phyloP scores from a whole-genome alignment of 2,329 filamentous ascomycete species.

The Exophiala sp. region DNA sequence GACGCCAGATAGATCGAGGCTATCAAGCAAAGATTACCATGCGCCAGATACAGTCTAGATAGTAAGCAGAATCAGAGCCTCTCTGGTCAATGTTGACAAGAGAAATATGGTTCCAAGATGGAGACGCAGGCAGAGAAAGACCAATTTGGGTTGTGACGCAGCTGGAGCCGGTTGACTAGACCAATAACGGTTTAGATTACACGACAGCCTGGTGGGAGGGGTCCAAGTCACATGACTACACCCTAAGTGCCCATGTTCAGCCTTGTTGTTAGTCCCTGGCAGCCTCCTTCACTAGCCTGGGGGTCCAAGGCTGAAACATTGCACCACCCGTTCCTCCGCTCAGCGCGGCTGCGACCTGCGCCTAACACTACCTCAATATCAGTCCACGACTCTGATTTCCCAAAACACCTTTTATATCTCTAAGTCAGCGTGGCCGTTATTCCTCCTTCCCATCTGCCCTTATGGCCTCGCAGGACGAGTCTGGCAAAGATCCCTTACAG shows the following conservation, averaged over 20 bases:
- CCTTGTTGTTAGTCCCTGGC: no score
- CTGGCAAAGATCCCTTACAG: conserved; percentile 8
- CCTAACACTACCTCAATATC: no score
- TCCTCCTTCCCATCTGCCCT: background rate
- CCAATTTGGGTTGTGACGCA: conserved; percentile 15
- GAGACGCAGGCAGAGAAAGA: conserved; percentile 3
- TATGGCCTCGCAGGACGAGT: conserved; percentile 20
- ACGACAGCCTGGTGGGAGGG: background rate
- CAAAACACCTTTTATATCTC: no score
- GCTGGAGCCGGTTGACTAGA: background rate
- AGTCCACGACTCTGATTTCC: no score
- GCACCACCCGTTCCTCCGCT: background rate
- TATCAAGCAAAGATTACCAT: background rate
- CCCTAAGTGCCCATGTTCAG: no score
- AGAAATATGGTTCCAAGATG: background rate
- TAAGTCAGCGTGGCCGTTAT: background rate
- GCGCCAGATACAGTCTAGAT: background rate
- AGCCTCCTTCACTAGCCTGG: background rate
- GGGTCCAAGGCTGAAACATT: background rate
- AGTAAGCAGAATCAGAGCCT: background rate
- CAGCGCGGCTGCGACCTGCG: no score
- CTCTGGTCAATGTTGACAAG: background rate
- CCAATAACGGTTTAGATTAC: background rate
- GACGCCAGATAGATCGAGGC: background rate
- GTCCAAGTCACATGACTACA: background rate